phyloP scores from a whole-genome alignment of 768 basidiomycete genomes.

The Cubamyces sp. region DNA sequence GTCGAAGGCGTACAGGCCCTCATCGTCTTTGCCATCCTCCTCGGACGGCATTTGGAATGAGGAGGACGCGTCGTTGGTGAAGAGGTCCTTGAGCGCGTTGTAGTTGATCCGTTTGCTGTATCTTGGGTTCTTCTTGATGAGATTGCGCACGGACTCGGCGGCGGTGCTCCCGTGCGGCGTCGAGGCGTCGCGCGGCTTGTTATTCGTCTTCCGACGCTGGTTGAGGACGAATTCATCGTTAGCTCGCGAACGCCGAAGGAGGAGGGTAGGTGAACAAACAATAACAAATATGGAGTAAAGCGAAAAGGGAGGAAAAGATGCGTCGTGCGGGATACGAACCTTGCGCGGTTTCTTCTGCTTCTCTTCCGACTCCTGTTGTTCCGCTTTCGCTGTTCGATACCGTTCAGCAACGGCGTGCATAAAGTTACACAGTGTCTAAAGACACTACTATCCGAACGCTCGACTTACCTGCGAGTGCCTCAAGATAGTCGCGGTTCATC shows the following conservation, averaged over 20 bases:
- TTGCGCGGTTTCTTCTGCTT: constrained; percentile 65
- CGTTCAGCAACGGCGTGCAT: constrained; percentile 46
- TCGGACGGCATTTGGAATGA: constrained; percentile 21
- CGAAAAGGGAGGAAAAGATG: constrained; percentile 37
- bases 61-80: constrained; percentile 40
- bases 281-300: constrained; percentile 17
- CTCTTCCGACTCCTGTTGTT: constrained; percentile 46
- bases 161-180: constrained; percentile 71
- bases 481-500: constrained; percentile 88
- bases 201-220: constrained; percentile 69
- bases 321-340: constrained; percentile 61
- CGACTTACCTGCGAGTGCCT: constrained; percentile 78
- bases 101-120: constrained; percentile 96
- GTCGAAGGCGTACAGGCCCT: constrained; percentile 58
- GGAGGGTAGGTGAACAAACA: constrained; percentile 15
- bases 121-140: constrained; percentile 83
- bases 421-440: not conserved
- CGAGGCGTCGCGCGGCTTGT: constrained; percentile 73
- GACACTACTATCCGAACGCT: constrained; percentile 3
- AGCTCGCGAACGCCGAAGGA: not conserved
- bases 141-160: constrained; percentile 75
- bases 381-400: constrained; percentile 66
- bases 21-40: constrained; percentile 52
- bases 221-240: constrained; percentile 9
- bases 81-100: constrained; percentile 81